Evolutionary conservation across 352 stramenopile genomes (phyloP), one percentile per base, ranked within the genome.

Genomic region (Blastocystis sp.): DNA sequence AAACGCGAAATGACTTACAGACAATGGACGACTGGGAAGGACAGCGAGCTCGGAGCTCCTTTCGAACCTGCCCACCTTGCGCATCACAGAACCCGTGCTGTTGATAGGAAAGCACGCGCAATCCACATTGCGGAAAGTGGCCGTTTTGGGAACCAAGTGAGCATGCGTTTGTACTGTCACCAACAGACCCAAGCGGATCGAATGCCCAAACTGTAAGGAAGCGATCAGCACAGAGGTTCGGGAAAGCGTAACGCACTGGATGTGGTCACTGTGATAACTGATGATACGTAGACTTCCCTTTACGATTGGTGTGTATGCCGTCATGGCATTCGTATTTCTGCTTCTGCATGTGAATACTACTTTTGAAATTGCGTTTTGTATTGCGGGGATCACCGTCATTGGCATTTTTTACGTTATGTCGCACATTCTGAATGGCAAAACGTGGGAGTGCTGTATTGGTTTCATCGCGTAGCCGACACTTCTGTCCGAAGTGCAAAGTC

Each of bases 391-490:
- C 0, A 56, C 52, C 2, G 66, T 76, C 48, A 9, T 76, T 76
- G 66, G 19, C 21, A 56, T 76, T 56, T 4, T 76, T n/a, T 56
- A 76, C 53, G 2, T 76, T 76, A 40, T 76, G 40, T 76, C 66
- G 9, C 19, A n/a, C 52, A 56, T 76, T 45, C 52, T 76, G 41
- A 21, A 23, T 21, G 66, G 66, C 7, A 48, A 76, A n/a, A 48
- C 41, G 66, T 76, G n/a, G 38, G 19, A 56, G 7, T 59, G 4
- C 9, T 38, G 2, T 76, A 2, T 17, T 9, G 2, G 10, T 4
- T 34, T 56, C 9, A 76, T 76, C 0, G 23, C 5, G 28, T 76
- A 76, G 66, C 53, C 66, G 66, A 7, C 66, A 76, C 52, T 76
- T 76, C 66, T 76, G 66, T 76, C 48, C 66, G 14, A 76, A 76